These are phyloP conservation scores for Colletotrichum aenigma DNA, from an alignment of 2,329 filamentous ascomycete genomes.

Conservation along the genomic window DNA sequence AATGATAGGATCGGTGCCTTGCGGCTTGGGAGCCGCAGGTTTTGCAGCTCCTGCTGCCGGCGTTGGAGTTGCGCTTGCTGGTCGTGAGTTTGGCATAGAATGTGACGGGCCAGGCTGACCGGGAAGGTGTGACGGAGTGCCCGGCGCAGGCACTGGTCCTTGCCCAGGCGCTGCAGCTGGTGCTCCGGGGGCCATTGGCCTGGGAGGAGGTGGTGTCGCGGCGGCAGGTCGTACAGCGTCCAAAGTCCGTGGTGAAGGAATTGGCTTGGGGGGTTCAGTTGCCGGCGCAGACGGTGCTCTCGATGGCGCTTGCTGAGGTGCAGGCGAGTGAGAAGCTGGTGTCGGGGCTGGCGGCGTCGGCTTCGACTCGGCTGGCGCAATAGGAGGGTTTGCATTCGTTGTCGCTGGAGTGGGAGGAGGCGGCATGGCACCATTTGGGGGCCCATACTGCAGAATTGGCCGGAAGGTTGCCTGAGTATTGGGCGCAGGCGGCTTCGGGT, in stretches of 20 bases:
- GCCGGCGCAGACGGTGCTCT: neutral
- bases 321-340: slow-evolving; percentile 6
- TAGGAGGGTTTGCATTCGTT: slow-evolving; percentile 9
- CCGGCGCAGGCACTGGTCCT: slow-evolving; percentile 15
- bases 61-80: slow-evolving; percentile 19
- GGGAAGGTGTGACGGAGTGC: slow-evolving; percentile 21
- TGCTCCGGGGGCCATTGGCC: neutral
- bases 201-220: slow-evolving; percentile 1
- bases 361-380: slow-evolving; percentile 23
- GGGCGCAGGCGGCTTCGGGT: slow-evolving; percentile 52
- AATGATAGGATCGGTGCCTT: slow-evolving; percentile 65
- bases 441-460: slow-evolving; percentile 69
- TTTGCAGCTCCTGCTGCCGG: slow-evolving; percentile 6
- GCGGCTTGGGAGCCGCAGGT: slow-evolving; percentile 12
- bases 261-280: neutral
- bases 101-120: slow-evolving; percentile 23
- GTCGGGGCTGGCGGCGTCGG: slow-evolving; percentile 14
- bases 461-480: slow-evolving; percentile 37
- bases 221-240: neutral
- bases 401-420: slow-evolving; percentile 37
- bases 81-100: slow-evolving; percentile 23
- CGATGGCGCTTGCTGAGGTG: neutral
- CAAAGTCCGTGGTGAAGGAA: neutral
- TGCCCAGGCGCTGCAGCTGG: slow-evolving; percentile 21
- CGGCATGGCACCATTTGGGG: slow-evolving; percentile 66